A percentile compares a stretch with the other conserved stretches of the same genome.
Conservation (phyloP, 2,329 filamentous ascomycete genomes). For the Microdochium trichocladiopsis region DNA sequence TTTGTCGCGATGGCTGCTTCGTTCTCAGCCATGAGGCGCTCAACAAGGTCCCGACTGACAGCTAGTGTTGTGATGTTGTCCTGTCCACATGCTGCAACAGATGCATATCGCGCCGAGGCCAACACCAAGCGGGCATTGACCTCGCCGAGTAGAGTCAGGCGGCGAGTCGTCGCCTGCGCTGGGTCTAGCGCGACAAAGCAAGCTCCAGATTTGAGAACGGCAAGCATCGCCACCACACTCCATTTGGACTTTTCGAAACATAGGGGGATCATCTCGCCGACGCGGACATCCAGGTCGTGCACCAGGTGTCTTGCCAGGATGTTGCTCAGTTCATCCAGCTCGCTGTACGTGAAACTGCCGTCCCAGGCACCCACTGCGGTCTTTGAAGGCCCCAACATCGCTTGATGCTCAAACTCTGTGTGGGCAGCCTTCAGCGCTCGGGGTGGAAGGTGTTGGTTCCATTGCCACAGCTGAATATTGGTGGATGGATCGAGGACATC, state of each 20-base stretch:
- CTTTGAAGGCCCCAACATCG: neutral
- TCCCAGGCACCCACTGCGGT: slow-evolving; percentile 21
- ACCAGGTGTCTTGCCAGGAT: slow-evolving; percentile 5
- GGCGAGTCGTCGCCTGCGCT: neutral
- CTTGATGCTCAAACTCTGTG: neutral
- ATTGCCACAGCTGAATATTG: neutral
- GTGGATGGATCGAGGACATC: neutral
- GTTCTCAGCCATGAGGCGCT: neutral
- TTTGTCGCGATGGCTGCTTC: neutral
- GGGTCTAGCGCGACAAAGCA: slow-evolving; percentile 22
- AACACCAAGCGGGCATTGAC: neutral
- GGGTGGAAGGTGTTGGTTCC: neutral
- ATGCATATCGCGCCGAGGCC: neutral
- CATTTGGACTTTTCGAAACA: slow-evolving; percentile 28
- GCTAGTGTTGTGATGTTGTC: neutral
- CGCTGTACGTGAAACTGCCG: slow-evolving; percentile 19
- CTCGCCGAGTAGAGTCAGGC: neutral
- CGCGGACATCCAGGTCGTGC: slow-evolving; percentile 11
- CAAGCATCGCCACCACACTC: slow-evolving; percentile 23
- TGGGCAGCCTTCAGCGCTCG: neutral
- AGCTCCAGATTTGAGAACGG: slow-evolving; percentile 25
- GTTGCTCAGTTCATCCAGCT: slow-evolving; percentile 15
- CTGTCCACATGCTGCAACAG: neutral
- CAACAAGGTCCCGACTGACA: neutral
- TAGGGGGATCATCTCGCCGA: slow-evolving; percentile 21